These are phyloP conservation scores for Closterium sp. DNA, from an alignment of 139 green algal species.

Conservation along the genomic window DNA sequence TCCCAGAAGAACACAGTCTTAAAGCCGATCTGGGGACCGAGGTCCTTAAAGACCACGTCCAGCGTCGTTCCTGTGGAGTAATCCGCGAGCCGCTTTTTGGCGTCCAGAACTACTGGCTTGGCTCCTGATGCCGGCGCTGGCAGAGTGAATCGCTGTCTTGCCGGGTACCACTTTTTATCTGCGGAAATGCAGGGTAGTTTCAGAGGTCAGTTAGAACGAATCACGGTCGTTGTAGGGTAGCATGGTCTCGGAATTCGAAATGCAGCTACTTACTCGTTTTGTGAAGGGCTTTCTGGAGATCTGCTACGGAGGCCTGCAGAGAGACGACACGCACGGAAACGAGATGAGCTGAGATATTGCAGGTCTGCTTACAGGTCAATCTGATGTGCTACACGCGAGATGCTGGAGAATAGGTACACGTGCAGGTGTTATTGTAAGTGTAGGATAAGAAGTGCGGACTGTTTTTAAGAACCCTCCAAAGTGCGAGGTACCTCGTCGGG, in stretches of 20 bases:
- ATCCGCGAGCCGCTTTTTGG: constrained; percentile 44
- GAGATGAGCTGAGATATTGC: no score
- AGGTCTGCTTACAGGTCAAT: no score
- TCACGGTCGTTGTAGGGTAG: no score
- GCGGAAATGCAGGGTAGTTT: not conserved
- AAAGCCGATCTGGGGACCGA: constrained; percentile 86
- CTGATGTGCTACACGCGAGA: not conserved
- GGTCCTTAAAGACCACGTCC: constrained; percentile 79
- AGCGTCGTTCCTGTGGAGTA: constrained; percentile 61
- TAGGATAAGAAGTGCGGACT: not conserved
- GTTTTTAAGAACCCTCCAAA: not conserved
- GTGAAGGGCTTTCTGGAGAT: constrained; percentile 25
- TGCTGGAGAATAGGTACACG: not conserved
- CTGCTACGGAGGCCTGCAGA: constrained; percentile 30
- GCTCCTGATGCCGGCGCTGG: not conserved
- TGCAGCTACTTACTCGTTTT: constrained; percentile 23
- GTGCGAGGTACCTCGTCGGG: constrained; percentile 10
- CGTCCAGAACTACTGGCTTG: constrained; percentile 23
- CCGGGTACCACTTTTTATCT: constrained; percentile 47
- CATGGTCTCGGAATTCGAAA: not conserved
- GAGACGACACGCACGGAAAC: not conserved
- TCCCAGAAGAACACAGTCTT: constrained; percentile 96
- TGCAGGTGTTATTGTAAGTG: not conserved
- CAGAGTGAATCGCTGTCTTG: constrained; percentile 49
- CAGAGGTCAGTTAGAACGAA: not conserved